Conservation (phyloP, 768 basidiomycete genomes). For the Glaciozyma martinii region DNA sequence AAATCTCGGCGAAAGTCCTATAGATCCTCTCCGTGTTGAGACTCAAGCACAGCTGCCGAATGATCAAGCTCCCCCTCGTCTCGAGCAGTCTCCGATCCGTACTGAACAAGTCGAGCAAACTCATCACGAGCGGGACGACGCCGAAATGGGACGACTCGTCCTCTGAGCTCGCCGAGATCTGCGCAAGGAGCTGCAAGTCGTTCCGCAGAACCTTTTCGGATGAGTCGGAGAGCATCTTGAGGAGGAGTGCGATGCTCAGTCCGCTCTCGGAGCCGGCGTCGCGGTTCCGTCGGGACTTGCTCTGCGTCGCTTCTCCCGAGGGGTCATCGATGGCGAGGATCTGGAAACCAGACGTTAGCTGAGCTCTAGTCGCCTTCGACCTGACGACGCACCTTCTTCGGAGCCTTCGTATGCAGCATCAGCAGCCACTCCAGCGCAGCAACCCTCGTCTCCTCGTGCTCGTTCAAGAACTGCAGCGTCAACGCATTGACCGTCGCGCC, state of each 20-base stretch:
- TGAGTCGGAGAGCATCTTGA: slow-evolving; percentile 91
- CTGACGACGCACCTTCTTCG: slow-evolving; percentile 64
- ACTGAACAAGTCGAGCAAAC: slow-evolving; percentile 85
- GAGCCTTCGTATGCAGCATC: slow-evolving; percentile 97
- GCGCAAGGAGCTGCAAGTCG: slow-evolving; percentile 87
- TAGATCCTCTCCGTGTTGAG: slow-evolving; percentile 94
- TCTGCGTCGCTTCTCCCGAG: not conserved
- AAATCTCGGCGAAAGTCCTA: slow-evolving; percentile 86
- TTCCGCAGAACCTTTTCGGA: slow-evolving; percentile 98
- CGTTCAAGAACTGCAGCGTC: slow-evolving; percentile 87
- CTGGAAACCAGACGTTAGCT: slow-evolving; percentile 41
- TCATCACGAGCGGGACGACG: slow-evolving; percentile 77
- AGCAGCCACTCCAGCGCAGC: slow-evolving; percentile 95
- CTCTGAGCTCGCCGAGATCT: slow-evolving; percentile 84
- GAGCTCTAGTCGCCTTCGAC: not conserved
- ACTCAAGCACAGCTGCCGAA: slow-evolving; percentile 85
- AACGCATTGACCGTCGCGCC: slow-evolving; percentile 84
- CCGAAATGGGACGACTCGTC: slow-evolving; percentile 66
- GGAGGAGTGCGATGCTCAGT: slow-evolving; percentile 69
- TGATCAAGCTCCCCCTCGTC: slow-evolving; percentile 86
- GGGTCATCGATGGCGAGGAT: slow-evolving; percentile 85
- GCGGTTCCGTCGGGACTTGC: not conserved
- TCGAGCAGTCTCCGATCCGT: slow-evolving; percentile 85
- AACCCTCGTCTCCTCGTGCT: slow-evolving; percentile 91
- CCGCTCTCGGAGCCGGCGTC: slow-evolving; percentile 4